phyloP scores from a whole-genome alignment of 352 stramenopile species.

The Globisporangium nodosum region DNA sequence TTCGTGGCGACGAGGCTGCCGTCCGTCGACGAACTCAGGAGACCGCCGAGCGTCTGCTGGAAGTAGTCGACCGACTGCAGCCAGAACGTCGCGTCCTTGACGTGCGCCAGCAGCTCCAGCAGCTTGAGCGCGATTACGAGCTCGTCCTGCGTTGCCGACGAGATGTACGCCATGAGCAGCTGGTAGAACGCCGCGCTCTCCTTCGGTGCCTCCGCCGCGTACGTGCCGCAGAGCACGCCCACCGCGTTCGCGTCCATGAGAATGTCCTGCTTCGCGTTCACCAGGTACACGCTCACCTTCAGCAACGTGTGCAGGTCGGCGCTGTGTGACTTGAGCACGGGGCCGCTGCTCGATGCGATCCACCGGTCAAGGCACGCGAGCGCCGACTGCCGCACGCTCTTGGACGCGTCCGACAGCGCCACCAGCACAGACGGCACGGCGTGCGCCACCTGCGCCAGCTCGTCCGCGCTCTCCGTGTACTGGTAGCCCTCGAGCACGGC shows the following conservation, averaged over 20 bases:
- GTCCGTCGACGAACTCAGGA: slow-evolving; percentile 2
- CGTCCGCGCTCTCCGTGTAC: slow-evolving; percentile 31
- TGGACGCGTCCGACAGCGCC: slow-evolving; percentile 43
- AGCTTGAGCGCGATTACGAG: slow-evolving; percentile 48
- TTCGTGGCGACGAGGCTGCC: slow-evolving; percentile 1
- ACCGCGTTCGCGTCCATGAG: slow-evolving; percentile 65
- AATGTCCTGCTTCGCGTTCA: slow-evolving; percentile 70
- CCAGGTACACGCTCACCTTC: slow-evolving; percentile 33
- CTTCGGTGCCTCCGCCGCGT: slow-evolving; percentile 16
- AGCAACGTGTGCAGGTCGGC: slow-evolving; percentile 27
- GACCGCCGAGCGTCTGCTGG: slow-evolving; percentile 35
- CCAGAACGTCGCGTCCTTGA: slow-evolving; percentile 52
- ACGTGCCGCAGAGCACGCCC: slow-evolving; percentile 41
- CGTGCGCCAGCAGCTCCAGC: slow-evolving; percentile 50
- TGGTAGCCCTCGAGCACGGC: slow-evolving; percentile 48
- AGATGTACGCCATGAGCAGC: slow-evolving; percentile 43
- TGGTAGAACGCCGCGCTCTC: slow-evolving; percentile 37
- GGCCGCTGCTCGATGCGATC: slow-evolving; percentile 24
- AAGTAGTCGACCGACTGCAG: slow-evolving; percentile 60
- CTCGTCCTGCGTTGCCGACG: slow-evolving; percentile 36
- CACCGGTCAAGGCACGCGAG: slow-evolving; percentile 55
- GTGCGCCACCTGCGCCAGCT: slow-evolving; percentile 36
- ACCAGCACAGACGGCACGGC: slow-evolving; percentile 63
- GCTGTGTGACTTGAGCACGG: slow-evolving; percentile 16
- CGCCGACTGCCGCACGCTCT: slow-evolving; percentile 52